phyloP scores from a whole-genome alignment of 768 basidiomycete genomes.

The Lactarius pseudohatsudake region DNA sequence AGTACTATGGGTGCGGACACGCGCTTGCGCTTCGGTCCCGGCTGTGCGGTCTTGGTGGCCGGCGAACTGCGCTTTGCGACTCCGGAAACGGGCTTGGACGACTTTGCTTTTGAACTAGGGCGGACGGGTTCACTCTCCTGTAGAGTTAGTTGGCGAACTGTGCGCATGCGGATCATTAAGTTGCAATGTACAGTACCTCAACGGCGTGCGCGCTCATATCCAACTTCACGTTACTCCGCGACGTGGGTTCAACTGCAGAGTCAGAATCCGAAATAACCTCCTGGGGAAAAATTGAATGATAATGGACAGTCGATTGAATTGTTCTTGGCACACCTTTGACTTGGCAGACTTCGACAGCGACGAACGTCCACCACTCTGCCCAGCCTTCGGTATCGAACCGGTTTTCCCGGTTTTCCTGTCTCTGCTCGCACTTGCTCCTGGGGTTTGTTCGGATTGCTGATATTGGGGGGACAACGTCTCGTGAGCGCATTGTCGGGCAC shows the following conservation, averaged over 20 bases:
- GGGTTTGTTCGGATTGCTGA: slow-evolving; percentile 1
- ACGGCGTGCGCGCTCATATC: neutral
- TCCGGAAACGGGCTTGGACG: neutral
- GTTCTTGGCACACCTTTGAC: slow-evolving; percentile 16
- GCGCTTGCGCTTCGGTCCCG: slow-evolving; percentile 17
- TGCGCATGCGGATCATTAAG: neutral
- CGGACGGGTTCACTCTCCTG: slow-evolving; percentile 7
- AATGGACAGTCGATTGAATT: neutral
- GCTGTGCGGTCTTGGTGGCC: neutral
- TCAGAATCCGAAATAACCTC: slow-evolving; percentile 26
- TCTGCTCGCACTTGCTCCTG: neutral
- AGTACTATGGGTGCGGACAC: neutral
- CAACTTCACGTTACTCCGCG: slow-evolving; percentile 7
- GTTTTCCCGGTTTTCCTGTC: neutral
- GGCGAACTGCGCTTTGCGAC: neutral
- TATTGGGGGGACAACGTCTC: neutral
- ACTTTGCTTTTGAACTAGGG: slow-evolving; percentile 10
- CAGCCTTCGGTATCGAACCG: slow-evolving; percentile 2
- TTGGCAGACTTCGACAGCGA: slow-evolving; percentile 13
- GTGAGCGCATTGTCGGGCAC: neutral
- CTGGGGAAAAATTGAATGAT: slow-evolving; percentile 3
- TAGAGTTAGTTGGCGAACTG: neutral
- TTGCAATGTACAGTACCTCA: neutral
- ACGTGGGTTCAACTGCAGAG: slow-evolving; percentile 1
- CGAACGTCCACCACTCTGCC: slow-evolving; percentile 4